A percentile compares a stretch with the other conserved stretches of the same genome.
Evolutionary conservation across 345 rosid species (phyloP).

Genomic region (Populus alba): DNA sequence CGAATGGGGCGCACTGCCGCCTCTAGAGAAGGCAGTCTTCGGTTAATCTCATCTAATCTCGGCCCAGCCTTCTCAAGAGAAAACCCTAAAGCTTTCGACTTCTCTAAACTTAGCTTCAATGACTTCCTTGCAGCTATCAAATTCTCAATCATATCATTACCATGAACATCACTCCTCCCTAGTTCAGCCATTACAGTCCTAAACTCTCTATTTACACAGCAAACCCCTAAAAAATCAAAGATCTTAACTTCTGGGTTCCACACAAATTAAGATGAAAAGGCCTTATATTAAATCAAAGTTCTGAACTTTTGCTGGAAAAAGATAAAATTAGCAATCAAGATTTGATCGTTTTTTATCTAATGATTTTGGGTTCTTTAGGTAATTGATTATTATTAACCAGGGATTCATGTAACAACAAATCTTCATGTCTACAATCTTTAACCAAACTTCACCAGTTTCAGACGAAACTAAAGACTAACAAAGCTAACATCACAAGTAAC

Average conservation of each 20-base stretch:
- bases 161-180: slow-evolving; percentile 10
- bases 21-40: slow-evolving; percentile 66
- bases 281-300: not conserved
- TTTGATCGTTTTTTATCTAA: not conserved
- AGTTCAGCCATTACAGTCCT: slow-evolving; percentile 46
- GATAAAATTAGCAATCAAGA: slow-evolving; percentile 4
- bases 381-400: slow-evolving; percentile 24
- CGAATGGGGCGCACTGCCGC: slow-evolving; percentile 91
- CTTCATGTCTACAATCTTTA: slow-evolving; percentile 17
- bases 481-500: slow-evolving; percentile 21
- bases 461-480: slow-evolving; percentile 25
- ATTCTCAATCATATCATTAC: slow-evolving; percentile 32
- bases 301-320: not conserved
- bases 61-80: slow-evolving; percentile 68
- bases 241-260: slow-evolving; percentile 7
- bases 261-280: not conserved
- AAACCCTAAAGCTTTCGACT: slow-evolving; percentile 60
- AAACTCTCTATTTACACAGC: slow-evolving; percentile 19
- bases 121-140: slow-evolving; percentile 67
- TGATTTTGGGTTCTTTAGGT: slow-evolving; percentile 12
- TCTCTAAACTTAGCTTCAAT: slow-evolving; percentile 70
- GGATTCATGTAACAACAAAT: slow-evolving; percentile 26
- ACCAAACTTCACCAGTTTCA: slow-evolving; percentile 25
- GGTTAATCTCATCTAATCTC: slow-evolving; percentile 73
- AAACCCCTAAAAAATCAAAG: slow-evolving; percentile 1